These are phyloP conservation scores for Globisporangium echinulatum DNA, from an alignment of 352 stramenopile genomes.

Conservation along the genomic window DNA sequence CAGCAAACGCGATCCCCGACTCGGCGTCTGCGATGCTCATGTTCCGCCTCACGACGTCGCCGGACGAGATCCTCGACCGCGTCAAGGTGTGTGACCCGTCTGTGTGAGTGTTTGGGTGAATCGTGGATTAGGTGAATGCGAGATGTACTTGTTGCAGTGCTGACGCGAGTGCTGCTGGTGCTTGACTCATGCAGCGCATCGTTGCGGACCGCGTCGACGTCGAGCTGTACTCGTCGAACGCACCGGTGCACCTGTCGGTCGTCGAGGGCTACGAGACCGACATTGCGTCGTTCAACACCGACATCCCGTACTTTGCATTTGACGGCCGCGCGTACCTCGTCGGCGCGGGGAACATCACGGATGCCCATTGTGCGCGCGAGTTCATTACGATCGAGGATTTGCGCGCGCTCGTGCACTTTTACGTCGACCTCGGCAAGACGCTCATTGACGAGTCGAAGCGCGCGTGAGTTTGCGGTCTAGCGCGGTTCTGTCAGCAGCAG, in stretches of 20 bases:
- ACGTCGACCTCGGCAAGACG: constrained; percentile 63
- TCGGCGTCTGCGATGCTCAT: constrained; percentile 84
- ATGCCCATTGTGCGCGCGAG: constrained; percentile 67
- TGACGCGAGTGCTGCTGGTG: background rate
- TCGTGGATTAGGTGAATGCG: background rate
- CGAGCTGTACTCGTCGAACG: constrained; percentile 83
- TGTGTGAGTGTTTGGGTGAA: too few species aligned
- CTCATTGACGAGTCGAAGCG: constrained; percentile 44
- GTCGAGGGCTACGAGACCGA: constrained; percentile 83
- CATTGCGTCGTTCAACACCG: constrained; percentile 84
- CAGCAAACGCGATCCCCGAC: constrained; percentile 77
- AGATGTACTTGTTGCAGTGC: background rate
- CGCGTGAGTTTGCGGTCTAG: background rate
- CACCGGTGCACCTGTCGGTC: constrained; percentile 69
- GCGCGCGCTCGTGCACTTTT: constrained; percentile 55
- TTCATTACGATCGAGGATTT: constrained; percentile 69
- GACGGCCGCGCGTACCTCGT: constrained; percentile 75
- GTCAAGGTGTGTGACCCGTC: constrained; percentile 33
- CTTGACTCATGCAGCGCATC: constrained; percentile 29
- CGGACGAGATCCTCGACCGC: constrained; percentile 58
- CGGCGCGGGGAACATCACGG: constrained; percentile 66
- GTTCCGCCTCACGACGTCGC: constrained; percentile 77
- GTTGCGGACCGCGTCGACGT: constrained; percentile 50
- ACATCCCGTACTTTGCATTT: constrained; percentile 86
- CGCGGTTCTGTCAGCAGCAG: background rate